Base-by-base conservation (phyloP, 2,329 filamentous ascomycete genomes). In the Botrytis porri region DNA sequence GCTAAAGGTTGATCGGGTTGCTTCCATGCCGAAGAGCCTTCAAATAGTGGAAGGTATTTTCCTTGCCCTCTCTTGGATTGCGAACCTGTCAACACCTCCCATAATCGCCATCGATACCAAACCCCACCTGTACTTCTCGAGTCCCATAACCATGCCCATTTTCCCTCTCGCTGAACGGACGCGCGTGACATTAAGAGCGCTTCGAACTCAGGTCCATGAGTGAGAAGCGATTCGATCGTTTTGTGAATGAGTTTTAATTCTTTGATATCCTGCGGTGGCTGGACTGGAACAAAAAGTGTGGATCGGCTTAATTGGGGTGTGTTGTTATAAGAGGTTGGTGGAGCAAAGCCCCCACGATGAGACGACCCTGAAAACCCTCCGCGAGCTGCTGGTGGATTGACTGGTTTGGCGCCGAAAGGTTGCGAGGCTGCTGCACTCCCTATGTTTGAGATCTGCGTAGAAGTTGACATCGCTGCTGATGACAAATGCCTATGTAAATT, bases 81-180 rank as follows among this genome's bases (percentile, higher is more conserved):
- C 1, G 86, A 86, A 7, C 90, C 90, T 1, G 92, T 94, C n/a
- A 95, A 85, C 14, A 95, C 87, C 77, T 96, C 90, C 93, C 95
- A 98, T 62, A 98, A 80, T 62, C 93, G 89, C 92, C 94, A 98
- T 61, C 96, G 90, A 82, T 98, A 98, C 88, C 95, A 99, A 25
- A 97, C 88, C 25, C 92, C 95, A 39, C 90, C 94, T 75, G 87
- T 85, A 79, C 90, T 95, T 76, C 90, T 88, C 32, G 94, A 88
- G 81, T 98, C 92, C 91, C 93, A 99, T 8, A 99, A 85, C 93
- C 95, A 99, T 0, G 94, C 92, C 90, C 95, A 98, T 76, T 92
- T 94, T 81, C 97, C 93, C 74, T 97, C 93, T 59, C 87, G 88
- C 80, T 97, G 93, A 1, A 98, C 92, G 71, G 94, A 90, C 0